Base-by-base conservation (phyloP, 345 rosid species). In the Ceriops tagal region DNA sequence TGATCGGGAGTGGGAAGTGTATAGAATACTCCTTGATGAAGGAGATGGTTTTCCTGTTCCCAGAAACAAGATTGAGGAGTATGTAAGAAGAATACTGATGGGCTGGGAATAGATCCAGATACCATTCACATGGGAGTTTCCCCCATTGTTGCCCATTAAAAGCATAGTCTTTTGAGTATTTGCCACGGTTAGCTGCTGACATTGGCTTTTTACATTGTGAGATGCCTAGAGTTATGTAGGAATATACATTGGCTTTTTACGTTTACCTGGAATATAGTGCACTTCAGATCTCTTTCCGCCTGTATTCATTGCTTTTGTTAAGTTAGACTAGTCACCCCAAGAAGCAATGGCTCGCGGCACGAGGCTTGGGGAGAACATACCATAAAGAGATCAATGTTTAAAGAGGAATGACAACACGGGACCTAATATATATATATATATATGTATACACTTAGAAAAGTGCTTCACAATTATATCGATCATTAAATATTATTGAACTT, bases 1-100 rank as follows among this genome's bases (percentile, higher is more conserved):
- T 3, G 81, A 74, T 62, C 83, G 90, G 3, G 93, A 84, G 32
- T 88, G 90, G 87, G 90, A 86, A 69, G 93, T 86, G 32, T 88
- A 88, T 43, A 71, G 87, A 61, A 81, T 88, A 65, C 73, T 88
- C 56, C 85, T 85, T 1, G 92, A 84, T 39, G 93, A 88, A 79
- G 83, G 86, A 13, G 84, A 86, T 37, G 66, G 74, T 34, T 37
- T 53, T 24, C 21, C 49, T 19, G 77, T 80, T 67, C 80, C 87
- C 15, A 77, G 84, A 71, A 80, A 69, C 75, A 86, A 79, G 82
- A 82, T 88, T 16, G 83, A 88, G 69, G 88, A 78, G 55, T 67
- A 64, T 53, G 88, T 88, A 22, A 68, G 78, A 26, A 86, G 84
- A 56, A 62, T 53, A 68, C 64, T 88, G 72, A 84, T 85, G 90